Evolutionary conservation across 2,329 filamentous ascomycete species (phyloP), one percentile per base, ranked within the genome.

Genomic region (Lizonia empirigonia): DNA sequence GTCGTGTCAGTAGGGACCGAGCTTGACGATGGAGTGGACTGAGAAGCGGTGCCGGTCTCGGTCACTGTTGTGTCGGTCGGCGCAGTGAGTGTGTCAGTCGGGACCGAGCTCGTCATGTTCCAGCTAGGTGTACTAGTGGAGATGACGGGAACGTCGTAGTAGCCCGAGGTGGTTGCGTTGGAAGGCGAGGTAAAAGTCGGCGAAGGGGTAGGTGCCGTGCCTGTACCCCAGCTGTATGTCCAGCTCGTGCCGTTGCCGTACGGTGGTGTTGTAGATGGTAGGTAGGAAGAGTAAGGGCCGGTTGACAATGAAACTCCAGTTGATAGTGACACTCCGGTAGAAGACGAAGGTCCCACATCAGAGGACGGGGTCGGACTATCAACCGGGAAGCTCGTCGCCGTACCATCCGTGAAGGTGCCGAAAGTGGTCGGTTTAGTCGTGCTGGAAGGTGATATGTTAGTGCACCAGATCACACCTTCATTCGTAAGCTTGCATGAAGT

Each of bases 371-470:
- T 51, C 18, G 50, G 44, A 27, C 24, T 44, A n/a, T 42, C 53
- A 32, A 54, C 46, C 9, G 47, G 32, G 15, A 52, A 67, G 54
- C 60, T 67, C 9, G 56, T 58, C 9, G 53, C 47, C 19, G 56
- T 59, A 22, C 53, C 62, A 9, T 61, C 62, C 1, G 59, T 64
- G 19, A 41, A 55, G 10, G 59, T 64, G 16, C 42, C 35, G 16
- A 20, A 24, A 18, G 51, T 55, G 20, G 42, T 34, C 22, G 52
- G 30, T 8, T 16, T 19, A 7, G 20, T 40, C n/a, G 37, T 29
- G 26, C 54, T 61, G 15, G 26, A 29, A 22, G 26, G 29, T 4
- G 24, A 16, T 13, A 37, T 9, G 33, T 62, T 19, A 58, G 49
- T 51, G 23, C 35, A 42, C 7, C 16, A 19, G 16, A 53, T 38